A percentile compares a stretch with the other conserved stretches of the same genome.
phyloP scores from a whole-genome alignment of 2,329 filamentous ascomycete species.

The Pseudopyrenochaeta lycopersici region DNA sequence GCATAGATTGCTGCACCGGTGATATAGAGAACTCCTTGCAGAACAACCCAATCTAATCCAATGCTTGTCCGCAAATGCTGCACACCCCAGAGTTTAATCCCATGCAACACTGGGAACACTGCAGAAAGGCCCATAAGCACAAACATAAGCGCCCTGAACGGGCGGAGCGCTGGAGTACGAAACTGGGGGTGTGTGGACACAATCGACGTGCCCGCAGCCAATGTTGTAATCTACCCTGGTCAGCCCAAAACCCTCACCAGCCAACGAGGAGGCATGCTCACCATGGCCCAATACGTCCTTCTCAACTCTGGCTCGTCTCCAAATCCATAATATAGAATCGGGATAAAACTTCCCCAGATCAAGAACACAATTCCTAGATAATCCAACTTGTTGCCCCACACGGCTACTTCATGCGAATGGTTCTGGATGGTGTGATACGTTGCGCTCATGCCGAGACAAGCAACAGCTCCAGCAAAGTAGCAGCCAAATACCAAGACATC shows the following conservation, averaged over 20 bases:
- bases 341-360: conserved; percentile 91
- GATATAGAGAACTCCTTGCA: conserved; percentile 86
- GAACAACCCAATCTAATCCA: conserved; percentile 79
- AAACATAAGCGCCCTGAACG: conserved; percentile 89
- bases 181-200: conserved; percentile 85
- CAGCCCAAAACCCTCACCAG: background rate
- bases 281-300: conserved; percentile 77
- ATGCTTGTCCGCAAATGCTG: conserved; percentile 74
- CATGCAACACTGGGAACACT: conserved; percentile 83
- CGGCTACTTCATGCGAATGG: conserved; percentile 79
- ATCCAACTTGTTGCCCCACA: conserved; percentile 90
- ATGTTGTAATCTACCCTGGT: conserved; percentile 71
- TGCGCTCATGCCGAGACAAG: conserved; percentile 61
- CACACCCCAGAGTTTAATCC: conserved; percentile 72
- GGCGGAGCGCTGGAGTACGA: conserved; percentile 82
- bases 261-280: conserved; percentile 43
- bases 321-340: conserved; percentile 72
- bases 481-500: conserved; percentile 50
- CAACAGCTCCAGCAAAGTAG: conserved; percentile 52
- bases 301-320: conserved; percentile 71
- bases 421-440: conserved; percentile 87
- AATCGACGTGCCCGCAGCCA: conserved; percentile 78
- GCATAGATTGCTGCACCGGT: conserved; percentile 87
- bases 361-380: conserved; percentile 93
- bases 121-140: conserved; percentile 85